These are phyloP conservation scores for Plasmodium sp. DNA, from an alignment of 169 alveolate species.

Conservation along the genomic window DNA sequence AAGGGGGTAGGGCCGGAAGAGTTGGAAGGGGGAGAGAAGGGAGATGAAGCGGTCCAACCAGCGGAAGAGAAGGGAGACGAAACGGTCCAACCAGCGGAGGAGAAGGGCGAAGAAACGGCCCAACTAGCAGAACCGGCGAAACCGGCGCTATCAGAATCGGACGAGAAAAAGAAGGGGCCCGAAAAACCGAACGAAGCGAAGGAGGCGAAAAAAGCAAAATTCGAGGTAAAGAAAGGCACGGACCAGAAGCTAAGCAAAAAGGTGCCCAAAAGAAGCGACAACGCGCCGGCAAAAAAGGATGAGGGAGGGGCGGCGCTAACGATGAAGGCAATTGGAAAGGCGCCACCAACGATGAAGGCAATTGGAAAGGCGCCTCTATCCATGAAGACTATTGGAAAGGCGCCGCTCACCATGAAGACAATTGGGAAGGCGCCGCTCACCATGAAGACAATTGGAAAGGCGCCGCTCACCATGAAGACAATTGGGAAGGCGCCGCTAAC, in stretches of 20 bases:
- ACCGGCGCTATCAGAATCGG: neutral
- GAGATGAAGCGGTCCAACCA: neutral
- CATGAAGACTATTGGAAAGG: neutral
- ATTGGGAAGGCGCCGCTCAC: neutral
- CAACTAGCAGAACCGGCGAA: neutral
- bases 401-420: neutral
- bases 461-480: neutral
- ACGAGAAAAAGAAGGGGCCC: slow-evolving; percentile 1
- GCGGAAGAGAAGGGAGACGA: neutral
- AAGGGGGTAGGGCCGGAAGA: neutral
- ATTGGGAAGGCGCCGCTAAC: neutral
- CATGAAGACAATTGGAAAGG: too few species aligned
- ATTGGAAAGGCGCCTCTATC: neutral
- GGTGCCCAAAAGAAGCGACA: slow-evolving; percentile 15
- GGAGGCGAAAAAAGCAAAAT: slow-evolving; percentile 47
- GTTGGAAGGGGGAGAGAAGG: neutral
- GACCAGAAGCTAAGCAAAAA: slow-evolving; percentile 27
- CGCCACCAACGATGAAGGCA: neutral
- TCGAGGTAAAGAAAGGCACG: slow-evolving; percentile 9
- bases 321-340: neutral
- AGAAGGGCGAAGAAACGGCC: neutral
- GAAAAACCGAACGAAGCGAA: neutral
- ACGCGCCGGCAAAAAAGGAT: neutral
- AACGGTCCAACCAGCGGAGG: neutral
- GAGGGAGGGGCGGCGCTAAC: neutral